Conservation (phyloP, 2,329 filamentous ascomycete genomes). For the Diaporthe helianthi region DNA sequence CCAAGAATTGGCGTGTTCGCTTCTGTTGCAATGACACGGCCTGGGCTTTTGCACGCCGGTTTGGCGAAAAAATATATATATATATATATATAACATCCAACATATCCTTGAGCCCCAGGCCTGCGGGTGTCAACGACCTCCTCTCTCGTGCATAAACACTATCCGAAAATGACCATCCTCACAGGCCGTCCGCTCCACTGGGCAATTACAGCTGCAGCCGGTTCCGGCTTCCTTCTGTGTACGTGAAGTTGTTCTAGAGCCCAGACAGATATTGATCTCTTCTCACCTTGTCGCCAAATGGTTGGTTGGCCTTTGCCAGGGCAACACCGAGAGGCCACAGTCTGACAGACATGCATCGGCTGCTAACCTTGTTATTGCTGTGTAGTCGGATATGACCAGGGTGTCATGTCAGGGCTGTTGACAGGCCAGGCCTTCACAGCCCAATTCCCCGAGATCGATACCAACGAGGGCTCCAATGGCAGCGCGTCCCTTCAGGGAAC, state of each 20-base stretch:
- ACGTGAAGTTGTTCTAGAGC: not conserved
- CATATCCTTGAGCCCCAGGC: not conserved
- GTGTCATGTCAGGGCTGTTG: conserved; percentile 45
- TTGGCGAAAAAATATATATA: not conserved
- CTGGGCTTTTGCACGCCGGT: not conserved
- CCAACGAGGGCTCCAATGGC: conserved; percentile 44
- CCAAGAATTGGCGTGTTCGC: not conserved
- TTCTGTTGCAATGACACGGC: conserved; percentile 19
- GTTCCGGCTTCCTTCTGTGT: conserved; percentile 46
- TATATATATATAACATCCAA: conserved; percentile 19
- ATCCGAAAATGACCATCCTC: conserved; percentile 39
- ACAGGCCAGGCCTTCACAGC: conserved; percentile 44
- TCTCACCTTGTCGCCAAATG: not conserved
- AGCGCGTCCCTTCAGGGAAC: conserved; percentile 53
- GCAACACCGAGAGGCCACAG: not conserved
- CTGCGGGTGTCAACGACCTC: not conserved
- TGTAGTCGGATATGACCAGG: conserved; percentile 43
- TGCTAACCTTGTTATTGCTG: conserved; percentile 14
- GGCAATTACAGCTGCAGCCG: conserved; percentile 47
- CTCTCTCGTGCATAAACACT: conserved; percentile 6
- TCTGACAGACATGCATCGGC: not conserved
- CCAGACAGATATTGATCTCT: too few species aligned
- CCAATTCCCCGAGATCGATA: conserved; percentile 46
- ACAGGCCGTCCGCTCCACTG: conserved; percentile 47
- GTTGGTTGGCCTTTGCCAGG: not conserved